A percentile compares a stretch with the other conserved stretches of the same genome.
These are phyloP conservation scores for Sordariomycetes sp. DNA, from an alignment of 2,329 filamentous ascomycete genomes.

Conservation along the genomic window DNA sequence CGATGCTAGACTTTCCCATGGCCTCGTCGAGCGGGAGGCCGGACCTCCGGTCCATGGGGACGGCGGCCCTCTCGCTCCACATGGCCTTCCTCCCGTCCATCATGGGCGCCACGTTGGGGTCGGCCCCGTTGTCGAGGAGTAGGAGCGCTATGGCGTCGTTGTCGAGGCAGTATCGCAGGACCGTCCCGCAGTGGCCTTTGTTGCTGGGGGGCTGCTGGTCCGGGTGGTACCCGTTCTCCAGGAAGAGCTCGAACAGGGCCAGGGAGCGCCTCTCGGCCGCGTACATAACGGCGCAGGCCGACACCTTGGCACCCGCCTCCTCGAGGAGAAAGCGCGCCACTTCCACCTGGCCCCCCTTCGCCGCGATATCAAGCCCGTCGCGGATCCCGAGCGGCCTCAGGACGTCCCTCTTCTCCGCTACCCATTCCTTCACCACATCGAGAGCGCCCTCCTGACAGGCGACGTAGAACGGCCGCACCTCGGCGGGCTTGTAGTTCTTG, in stretches of 20 bases:
- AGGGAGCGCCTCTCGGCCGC: not conserved
- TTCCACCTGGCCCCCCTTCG: not conserved
- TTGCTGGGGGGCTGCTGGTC: not conserved
- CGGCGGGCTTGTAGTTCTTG: not conserved
- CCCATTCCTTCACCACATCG: not conserved
- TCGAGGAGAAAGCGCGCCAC: not conserved
- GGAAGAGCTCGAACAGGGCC: not conserved
- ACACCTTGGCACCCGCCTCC: not conserved
- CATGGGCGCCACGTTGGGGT: not conserved
- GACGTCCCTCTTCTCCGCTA: not conserved
- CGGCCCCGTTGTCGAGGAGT: not conserved
- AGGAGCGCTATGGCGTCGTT: not conserved
- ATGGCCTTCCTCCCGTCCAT: not conserved
- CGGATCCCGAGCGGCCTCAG: not conserved
- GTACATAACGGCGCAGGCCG: not conserved
- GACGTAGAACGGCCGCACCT: not conserved
- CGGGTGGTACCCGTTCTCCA: not conserved
- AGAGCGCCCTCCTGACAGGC: not conserved
- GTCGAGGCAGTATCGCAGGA: not conserved
- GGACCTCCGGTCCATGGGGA: not conserved
- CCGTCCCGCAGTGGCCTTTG: not conserved
- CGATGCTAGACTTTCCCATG: not conserved
- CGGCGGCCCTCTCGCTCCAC: not conserved
- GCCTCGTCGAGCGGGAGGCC: not conserved
- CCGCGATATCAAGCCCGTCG: not conserved